These are phyloP conservation scores for Exophiala sp. DNA, from an alignment of 2,329 filamentous ascomycete genomes.

Conservation along the genomic window DNA sequence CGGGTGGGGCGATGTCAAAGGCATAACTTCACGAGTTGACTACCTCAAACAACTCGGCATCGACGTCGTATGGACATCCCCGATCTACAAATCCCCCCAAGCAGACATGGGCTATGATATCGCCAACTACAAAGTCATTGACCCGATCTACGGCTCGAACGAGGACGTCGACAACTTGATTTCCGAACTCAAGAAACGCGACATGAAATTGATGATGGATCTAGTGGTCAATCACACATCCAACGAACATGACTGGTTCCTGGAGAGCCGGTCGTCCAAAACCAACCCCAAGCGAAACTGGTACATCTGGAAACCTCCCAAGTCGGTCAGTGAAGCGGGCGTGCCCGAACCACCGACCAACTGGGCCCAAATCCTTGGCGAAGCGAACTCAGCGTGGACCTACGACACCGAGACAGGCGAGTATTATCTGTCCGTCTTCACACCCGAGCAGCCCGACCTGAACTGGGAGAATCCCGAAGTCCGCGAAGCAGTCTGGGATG, in stretches of 20 bases:
- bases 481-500: constrained; percentile 65
- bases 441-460: constrained; percentile 73
- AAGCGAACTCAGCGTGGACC: constrained; percentile 45
- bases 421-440: constrained; percentile 75
- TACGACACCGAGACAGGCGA: constrained; percentile 70
- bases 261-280: constrained; percentile 60
- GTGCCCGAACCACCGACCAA: constrained; percentile 70
- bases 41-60: constrained; percentile 61
- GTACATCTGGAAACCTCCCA: constrained; percentile 59
- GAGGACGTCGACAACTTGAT: constrained; percentile 47
- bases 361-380: constrained; percentile 51
- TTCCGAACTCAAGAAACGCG: constrained; percentile 40
- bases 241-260: constrained; percentile 58
- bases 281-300: constrained; percentile 65
- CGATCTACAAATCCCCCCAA: constrained; percentile 52
- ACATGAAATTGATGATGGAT: constrained; percentile 51
- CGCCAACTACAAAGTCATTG: constrained; percentile 42
- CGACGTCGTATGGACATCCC: constrained; percentile 57
- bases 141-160: constrained; percentile 46
- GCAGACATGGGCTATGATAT: constrained; percentile 53
- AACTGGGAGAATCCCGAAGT: constrained; percentile 75
- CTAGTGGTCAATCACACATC: constrained; percentile 46
- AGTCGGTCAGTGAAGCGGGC: constrained; percentile 52
- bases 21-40: constrained; percentile 62
- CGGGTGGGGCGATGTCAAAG: constrained; percentile 63